Percentiles rank a stretch among this genome's conserved stretches.
Evolutionary conservation across 129 eudicot species (phyloP).

Genomic region (Pittosporum tobira): DNA sequence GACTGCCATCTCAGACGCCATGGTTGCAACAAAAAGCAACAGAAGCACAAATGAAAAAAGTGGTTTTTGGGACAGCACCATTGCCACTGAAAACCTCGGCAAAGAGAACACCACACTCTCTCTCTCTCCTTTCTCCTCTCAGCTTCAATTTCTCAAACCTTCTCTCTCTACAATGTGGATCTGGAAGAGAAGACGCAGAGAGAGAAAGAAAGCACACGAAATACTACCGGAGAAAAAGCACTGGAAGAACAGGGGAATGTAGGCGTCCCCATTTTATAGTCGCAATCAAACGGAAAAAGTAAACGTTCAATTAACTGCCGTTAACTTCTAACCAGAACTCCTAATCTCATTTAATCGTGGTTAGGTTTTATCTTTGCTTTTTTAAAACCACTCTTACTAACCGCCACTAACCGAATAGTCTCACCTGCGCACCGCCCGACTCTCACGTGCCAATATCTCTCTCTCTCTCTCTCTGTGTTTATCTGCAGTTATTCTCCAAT

Average conservation of each 20-base stretch:
- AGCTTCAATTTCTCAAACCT: background rate
- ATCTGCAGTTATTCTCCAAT: too few species aligned
- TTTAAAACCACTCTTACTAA: slow-evolving; percentile 9
- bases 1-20: background rate
- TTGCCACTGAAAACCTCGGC: background rate
- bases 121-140: background rate
- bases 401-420: slow-evolving; percentile 12
- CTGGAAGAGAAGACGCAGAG: slow-evolving; percentile 10
- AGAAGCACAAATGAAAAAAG: slow-evolving; percentile 26
- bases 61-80: slow-evolving; percentile 22
- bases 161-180: slow-evolving; percentile 10
- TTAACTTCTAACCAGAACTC: background rate
- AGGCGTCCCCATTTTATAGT: slow-evolving; percentile 56
- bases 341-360: slow-evolving; percentile 2
- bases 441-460: background rate
- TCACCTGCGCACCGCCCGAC: slow-evolving; percentile 4
- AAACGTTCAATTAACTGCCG: background rate
- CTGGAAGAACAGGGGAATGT: slow-evolving; percentile 3
- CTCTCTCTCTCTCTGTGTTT: background rate
- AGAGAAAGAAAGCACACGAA: slow-evolving; percentile 3
- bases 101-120: background rate
- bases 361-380: background rate
- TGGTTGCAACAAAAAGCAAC: slow-evolving; percentile 22
- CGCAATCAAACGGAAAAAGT: background rate
- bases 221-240: background rate